Base-by-base conservation (phyloP, 163 green algal species). In the Chlorella variabilis region DNA sequence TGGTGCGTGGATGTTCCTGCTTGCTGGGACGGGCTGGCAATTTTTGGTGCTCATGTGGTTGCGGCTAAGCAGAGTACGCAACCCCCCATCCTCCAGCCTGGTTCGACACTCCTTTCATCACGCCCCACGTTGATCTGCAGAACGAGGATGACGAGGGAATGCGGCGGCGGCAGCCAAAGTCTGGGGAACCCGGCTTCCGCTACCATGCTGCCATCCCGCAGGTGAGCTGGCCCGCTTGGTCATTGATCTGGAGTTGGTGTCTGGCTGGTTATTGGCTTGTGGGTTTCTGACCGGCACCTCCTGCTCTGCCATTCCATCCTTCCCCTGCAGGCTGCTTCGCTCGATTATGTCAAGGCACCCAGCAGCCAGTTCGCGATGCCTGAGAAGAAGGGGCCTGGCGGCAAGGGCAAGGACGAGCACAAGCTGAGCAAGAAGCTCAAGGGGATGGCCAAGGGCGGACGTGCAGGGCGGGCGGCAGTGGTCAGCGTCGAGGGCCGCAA, bases 291-390 rank as follows among this genome's bases (percentile, higher is more conserved):
- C n/a, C n/a, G n/a, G n/a, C n/a, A n/a, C n/a, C n/a, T n/a, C n/a
- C n/a, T n/a, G n/a, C n/a, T 29, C 54, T 63, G 54, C 54, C 11
- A 54, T 54, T 63, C 8, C 54, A 63, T 29, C 18, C 45, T 15
- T 54, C 1, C 71, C 13, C 23, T 54, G 20, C 45, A 88, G 68
- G 78, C 85, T 8, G 89, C 89, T 8, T 80, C 80, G 13, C 77
- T 92, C 49, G 89, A 92, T 54, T 92, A 91, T 49, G 71, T 91
- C 21, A 84, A 84, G 45, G 65, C 77, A 23, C 77, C 66, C 7
- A 38, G 36, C 77, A 70, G 66, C 51, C 18, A 70, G 51, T 77
- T 51, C 48, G 59, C 29, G 27, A 75, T 80, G 69, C 59, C 77
- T 9, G 54, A 58, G 34, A 41, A 78, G 62, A 69, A 75, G 48